Percentiles rank a stretch among this genome's conserved stretches.
Conservation (phyloP, 352 stramenopile genomes). For the Sclerospora graminicola region DNA sequence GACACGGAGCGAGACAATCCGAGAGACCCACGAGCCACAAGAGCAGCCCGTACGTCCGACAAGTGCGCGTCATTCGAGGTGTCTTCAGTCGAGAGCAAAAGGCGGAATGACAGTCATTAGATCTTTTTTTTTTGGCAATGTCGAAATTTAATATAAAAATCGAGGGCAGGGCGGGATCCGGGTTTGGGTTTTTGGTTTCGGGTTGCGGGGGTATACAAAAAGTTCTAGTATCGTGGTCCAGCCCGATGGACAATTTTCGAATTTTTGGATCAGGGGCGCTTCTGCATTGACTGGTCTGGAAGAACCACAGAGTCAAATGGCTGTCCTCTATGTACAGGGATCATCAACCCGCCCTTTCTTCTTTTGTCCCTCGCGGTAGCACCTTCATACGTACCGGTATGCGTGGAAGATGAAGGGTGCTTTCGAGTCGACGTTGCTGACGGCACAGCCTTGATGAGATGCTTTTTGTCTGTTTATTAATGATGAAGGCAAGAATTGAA, state of each 20-base stretch:
- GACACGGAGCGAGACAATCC: slow-evolving; percentile 12
- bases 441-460: too few relatives aligned
- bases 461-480: too few relatives aligned
- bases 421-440: too few relatives aligned
- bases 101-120: slow-evolving; percentile 25
- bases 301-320: too few relatives aligned
- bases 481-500: too few relatives aligned
- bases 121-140: slow-evolving; percentile 27
- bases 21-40: slow-evolving; percentile 11
- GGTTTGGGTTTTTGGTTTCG: slow-evolving; percentile 13
- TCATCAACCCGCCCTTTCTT: not conserved
- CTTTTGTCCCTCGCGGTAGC: not conserved
- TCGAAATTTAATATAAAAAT: too few relatives aligned
- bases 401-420: too few relatives aligned
- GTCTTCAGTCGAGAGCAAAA: slow-evolving; percentile 12
- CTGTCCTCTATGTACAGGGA: too few relatives aligned
- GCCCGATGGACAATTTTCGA: slow-evolving; percentile 3
- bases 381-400: too few relatives aligned
- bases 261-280: too few relatives aligned
- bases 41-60: slow-evolving; percentile 3
- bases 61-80: not conserved
- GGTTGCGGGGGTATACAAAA: slow-evolving; percentile 6
- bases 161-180: slow-evolving; percentile 1
- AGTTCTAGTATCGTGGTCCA: not conserved
- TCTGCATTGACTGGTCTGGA: not conserved